Evolutionary conservation across 2,329 filamentous ascomycete species (phyloP), one percentile per base, ranked within the genome.

Genomic region (Macrophomina tecta): DNA sequence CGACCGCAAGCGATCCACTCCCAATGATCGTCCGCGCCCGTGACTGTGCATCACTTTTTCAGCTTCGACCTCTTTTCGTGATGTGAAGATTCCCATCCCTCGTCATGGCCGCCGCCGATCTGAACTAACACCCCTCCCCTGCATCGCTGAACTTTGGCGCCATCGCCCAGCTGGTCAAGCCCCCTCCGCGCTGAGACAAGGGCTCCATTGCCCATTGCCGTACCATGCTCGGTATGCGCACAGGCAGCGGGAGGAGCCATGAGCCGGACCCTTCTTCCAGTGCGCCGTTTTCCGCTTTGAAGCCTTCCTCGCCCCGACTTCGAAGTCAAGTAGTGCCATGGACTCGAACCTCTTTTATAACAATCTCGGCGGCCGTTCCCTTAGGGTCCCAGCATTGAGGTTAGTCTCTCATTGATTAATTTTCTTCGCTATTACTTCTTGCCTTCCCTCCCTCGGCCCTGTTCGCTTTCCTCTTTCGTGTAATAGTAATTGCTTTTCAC

Each of bases 401-500:
- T 53, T 64, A 64, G 61, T 64, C 61, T 52, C 40, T 64, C 38
- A 34, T 64, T 64, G 34, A 40, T 64, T 46, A 23, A 48, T 16
- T 46, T 16, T 18, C 36, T 5, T 28, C 28, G 30, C 30, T 23
- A 23, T 42, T 61, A 61, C 58, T 49, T 49, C 58, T 49, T 40
- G 4, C 18, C 58, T 49, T 49, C n/a, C 42, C 12, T 36, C 28
- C 45, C 52, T 18, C 48, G 18, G 12, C 48, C 48, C 48, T 51
- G 48, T 11, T 18, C 32, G 23, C 56, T 38, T 30, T 9, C 58
- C 18, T 4, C 32, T 62, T 62, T 23, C 58, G n/a, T 48, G 40
- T 62, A 62, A 49, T 62, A 18, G 30, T 62, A 62, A 51, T 62
- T 62, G 14, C 12, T 38, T 42, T 49, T 36, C 45, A 77, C 70